A percentile compares a stretch with the other conserved stretches of the same genome.
These are phyloP conservation scores for Elasticomyces elasticus DNA, from an alignment of 495 filamentous ascomycete species.

Conservation along the genomic window DNA sequence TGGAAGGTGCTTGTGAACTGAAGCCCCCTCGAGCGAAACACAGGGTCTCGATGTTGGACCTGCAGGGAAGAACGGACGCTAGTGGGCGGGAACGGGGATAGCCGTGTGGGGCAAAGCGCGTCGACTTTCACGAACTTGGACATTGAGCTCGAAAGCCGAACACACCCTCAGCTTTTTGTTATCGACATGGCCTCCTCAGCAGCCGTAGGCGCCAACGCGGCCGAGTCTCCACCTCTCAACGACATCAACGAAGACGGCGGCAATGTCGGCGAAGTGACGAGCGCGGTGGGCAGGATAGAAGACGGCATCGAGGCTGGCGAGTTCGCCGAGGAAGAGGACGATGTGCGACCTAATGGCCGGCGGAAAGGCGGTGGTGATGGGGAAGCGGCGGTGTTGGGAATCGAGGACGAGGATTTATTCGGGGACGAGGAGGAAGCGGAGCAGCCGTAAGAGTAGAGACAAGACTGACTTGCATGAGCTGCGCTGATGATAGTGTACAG, in stretches of 20 bases:
- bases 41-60: no score
- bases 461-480: conserved; percentile 26
- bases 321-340: conserved; percentile 20
- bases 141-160: no score
- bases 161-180: background rate
- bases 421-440: conserved; percentile 19
- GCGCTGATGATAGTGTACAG: conserved; percentile 25
- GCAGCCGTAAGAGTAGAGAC: conserved; percentile 23
- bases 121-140: no score
- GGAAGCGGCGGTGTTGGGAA: background rate
- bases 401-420: conserved; percentile 21
- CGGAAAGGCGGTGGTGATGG: background rate
- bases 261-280: conserved; percentile 20
- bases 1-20: no score
- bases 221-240: conserved; percentile 17
- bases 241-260: conserved; percentile 25
- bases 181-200: conserved; percentile 14
- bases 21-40: no score
- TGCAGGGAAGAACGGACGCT: no score
- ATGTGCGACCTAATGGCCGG: conserved; percentile 15
- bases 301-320: background rate
- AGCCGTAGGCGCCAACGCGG: conserved; percentile 22
- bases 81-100: no score
- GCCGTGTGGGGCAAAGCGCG: no score
- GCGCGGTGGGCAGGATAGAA: conserved; percentile 8